Base-by-base conservation (phyloP, 2,329 filamentous ascomycete species). In the Sporothrix mexicana region DNA sequence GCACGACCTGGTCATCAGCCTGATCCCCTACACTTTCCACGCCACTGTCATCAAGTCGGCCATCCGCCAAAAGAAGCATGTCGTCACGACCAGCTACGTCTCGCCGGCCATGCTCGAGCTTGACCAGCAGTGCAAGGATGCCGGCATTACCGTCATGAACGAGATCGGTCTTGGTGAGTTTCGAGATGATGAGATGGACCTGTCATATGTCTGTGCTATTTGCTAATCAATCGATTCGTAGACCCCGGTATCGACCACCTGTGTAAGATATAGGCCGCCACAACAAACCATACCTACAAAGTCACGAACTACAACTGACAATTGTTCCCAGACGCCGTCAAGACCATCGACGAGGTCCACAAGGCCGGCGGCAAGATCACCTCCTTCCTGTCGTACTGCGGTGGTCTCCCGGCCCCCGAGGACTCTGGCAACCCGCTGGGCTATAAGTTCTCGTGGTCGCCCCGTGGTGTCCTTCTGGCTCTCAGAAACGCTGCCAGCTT, bases 101-200 rank as follows among this genome's bases (percentile, higher is more conserved):
- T 97, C 93, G 4, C 94, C 94, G 3, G 93, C 93, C 76, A 98
- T 98, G 94, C 83, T 91, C 84, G 95, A 95, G 85, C 90, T 98
- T 69, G 92, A 98, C 79, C 86, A 90, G 78, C 85, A 92, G 78
- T 90, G 88, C 81, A 97, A 97, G 87, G 92, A 92, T 75, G 95
- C 95, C 20, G 95, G 94, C 74, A 98, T 98, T 80, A 97, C 94
- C 12, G 95, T 98, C 80, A 95, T 98, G 92, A 98, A 98, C 84
- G 95, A 98, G 88, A 97, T 97, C 80, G 94, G 94, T 75, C 80
- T 92, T 74, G 83, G 84, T 79, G 72, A 5, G 61, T 64, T 41
- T 5, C 20, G 20, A 20, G 9, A 25, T 6, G 47, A 13, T 10
- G 30, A 23, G 51, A 25, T 20, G 25, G 9, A 55, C 3, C 9